Percentiles rank a stretch among this genome's conserved stretches.
Evolutionary conservation across 495 filamentous ascomycete species (phyloP).

Genomic region (Aspergillus homomorphus): DNA sequence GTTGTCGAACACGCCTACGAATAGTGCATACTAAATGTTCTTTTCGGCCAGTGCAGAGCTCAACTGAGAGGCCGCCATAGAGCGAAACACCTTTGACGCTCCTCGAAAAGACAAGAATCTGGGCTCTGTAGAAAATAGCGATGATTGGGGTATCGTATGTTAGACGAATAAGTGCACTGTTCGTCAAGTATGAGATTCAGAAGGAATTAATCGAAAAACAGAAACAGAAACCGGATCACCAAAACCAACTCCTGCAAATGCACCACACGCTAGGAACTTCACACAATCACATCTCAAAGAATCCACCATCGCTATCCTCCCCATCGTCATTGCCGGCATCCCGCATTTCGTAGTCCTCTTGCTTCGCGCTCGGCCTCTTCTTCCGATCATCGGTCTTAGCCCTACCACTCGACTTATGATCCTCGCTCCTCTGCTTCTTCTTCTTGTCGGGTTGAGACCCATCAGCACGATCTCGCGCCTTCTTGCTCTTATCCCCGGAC

Average conservation of each 20-base stretch:
- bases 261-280: conserved; percentile 11
- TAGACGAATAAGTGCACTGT: conserved; percentile 1
- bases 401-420: conserved; percentile 13
- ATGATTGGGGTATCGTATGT: conserved; percentile 22
- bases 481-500: conserved; percentile 7
- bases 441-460: conserved; percentile 16
- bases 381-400: conserved; percentile 15
- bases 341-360: conserved; percentile 15
- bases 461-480: conserved; percentile 5
- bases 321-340: conserved; percentile 27
- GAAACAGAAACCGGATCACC: background rate
- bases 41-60: no score
- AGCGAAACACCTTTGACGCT: no score
- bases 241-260: conserved; percentile 22
- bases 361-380: conserved; percentile 6
- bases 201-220: conserved; percentile 6
- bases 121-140: no score
- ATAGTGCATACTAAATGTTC: no score
- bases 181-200: conserved; percentile 6
- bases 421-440: conserved; percentile 5
- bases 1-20: no score
- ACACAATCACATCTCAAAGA: conserved; percentile 40
- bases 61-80: no score
- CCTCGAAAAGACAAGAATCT: no score
- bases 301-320: conserved; percentile 56